Evolutionary conservation across 2,329 filamentous ascomycete genomes (phyloP), one percentile per base, ranked within the genome.

Genomic region (Diplocarpon mali): DNA sequence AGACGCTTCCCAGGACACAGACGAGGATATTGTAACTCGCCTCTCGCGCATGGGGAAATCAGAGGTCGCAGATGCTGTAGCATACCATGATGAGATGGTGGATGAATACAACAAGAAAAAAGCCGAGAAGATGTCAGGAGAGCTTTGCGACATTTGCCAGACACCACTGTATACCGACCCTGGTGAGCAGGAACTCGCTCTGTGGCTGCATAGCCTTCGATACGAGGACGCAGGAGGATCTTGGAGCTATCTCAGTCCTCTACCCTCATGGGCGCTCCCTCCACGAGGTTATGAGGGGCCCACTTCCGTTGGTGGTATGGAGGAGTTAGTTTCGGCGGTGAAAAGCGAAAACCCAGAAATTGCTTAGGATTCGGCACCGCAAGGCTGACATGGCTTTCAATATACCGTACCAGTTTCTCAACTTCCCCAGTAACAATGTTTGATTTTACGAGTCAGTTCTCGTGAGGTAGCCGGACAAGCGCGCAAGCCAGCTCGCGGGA

Each of bases 91-190:
- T 60, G 86, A 92, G 56, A 89, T 95, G 78, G 82, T 95, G 31
- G 83, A 89, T 54, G 74, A 83, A 44, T 96, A 96, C 63, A 79
- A 95, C 60, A 87, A 89, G 65, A 78, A 81, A 57, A 89, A 90
- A 57, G 90, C 89, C 1, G 34, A 35, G 16, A 35, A 35, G 34
- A 35, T 35, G 74, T 93, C 89, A 1, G 92, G 92, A 11, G 71
- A 88, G 58, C 67, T 78, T 13, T 98, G 92, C 62, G 72, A 81
- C 5, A 64, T 88, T 29, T 98, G 92, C 63, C 75, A 83, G 47
- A 95, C 92, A 15, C 84, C 86, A 16, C 69, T 98, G 35, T 98
- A 96, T 65, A 93, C 85, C 13, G 92, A 98, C 60, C 92, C 92
- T 0, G 89, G 89, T 1, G 67, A 72, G 35, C 89, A 96, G 58